A percentile compares a stretch with the other conserved stretches of the same genome.
Conservation (phyloP, 2,329 filamentous ascomycete species). For the Claviceps lovelessii region DNA sequence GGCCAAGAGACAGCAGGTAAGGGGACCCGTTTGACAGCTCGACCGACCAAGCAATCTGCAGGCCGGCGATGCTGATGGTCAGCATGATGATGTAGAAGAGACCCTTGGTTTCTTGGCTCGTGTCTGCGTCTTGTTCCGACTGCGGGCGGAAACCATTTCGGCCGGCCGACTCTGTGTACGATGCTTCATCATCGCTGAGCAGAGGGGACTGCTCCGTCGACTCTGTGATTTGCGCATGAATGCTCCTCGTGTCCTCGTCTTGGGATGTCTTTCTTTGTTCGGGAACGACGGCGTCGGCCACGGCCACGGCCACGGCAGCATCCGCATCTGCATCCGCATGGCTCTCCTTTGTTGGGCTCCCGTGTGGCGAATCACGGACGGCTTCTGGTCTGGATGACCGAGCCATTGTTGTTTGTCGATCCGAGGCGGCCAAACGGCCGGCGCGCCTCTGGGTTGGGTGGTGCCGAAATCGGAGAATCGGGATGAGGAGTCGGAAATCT, state of each 20-base stretch:
- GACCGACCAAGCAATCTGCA: slow-evolving; percentile 93
- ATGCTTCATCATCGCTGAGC: slow-evolving; percentile 7
- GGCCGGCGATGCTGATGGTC: slow-evolving; percentile 71
- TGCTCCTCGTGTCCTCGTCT: background rate
- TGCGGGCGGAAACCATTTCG: background rate
- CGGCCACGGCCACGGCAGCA: background rate
- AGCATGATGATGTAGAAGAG: slow-evolving; percentile 73
- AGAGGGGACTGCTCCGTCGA: slow-evolving; percentile 19
- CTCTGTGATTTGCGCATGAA: background rate
- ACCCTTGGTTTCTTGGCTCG: slow-evolving; percentile 55
- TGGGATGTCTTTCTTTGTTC: background rate
- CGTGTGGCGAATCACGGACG: background rate
- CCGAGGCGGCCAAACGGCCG: too few relatives aligned
- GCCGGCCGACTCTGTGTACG: background rate
- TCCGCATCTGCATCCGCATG: background rate
- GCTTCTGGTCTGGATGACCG: background rate
- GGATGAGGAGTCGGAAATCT: background rate
- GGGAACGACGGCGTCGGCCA: background rate
- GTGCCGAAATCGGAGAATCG: background rate
- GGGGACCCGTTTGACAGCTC: slow-evolving; percentile 88
- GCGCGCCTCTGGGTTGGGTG: too few relatives aligned
- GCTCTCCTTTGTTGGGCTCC: background rate
- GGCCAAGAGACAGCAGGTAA: slow-evolving; percentile 63
- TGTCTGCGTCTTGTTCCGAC: slow-evolving; percentile 8
- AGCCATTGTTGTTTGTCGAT: background rate